Percentiles rank a stretch among this genome's conserved stretches.
These are phyloP conservation scores for Cladosporium sphaerospermum DNA, from an alignment of 2,329 filamentous ascomycete species.

Conservation along the genomic window DNA sequence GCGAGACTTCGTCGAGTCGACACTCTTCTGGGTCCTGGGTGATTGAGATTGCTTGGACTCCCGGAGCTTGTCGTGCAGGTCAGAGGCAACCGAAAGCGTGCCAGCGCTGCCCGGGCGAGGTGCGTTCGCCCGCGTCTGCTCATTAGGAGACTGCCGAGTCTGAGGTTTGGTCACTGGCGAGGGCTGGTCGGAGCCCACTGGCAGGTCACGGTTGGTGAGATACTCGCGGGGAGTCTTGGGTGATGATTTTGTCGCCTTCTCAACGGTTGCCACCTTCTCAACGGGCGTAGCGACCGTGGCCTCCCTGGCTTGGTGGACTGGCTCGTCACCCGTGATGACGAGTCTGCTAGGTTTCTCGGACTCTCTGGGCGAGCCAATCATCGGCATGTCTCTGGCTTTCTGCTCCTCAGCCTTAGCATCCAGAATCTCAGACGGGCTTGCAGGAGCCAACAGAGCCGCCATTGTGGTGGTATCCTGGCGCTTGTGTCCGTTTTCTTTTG, in stretches of 20 bases:
- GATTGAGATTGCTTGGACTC: neutral
- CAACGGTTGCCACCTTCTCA: neutral
- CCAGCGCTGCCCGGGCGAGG: neutral
- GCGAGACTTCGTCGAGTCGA: neutral
- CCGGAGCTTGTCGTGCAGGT: neutral
- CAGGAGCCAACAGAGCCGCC: conserved; percentile 4
- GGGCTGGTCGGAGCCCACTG: neutral
- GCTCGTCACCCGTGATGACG: conserved; percentile 9
- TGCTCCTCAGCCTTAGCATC: neutral
- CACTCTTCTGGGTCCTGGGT: neutral
- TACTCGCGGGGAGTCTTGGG: neutral
- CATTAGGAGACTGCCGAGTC: conserved; percentile 1
- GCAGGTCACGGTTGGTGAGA: neutral
- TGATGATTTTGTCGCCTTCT: neutral
- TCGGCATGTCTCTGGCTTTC: conserved; percentile 16
- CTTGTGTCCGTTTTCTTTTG: neutral
- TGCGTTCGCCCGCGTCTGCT: neutral
- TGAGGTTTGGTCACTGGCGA: neutral
- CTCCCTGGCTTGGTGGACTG: neutral
- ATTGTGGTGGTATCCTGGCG: neutral
- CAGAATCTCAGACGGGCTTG: neutral
- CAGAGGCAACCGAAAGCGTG: neutral
- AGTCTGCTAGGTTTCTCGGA: conserved; percentile 12
- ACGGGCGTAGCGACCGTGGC: neutral
- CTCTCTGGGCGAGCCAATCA: neutral